phyloP scores from a whole-genome alignment of 371 early-diverging fungal species.

The Gilbertella persicaria region DNA sequence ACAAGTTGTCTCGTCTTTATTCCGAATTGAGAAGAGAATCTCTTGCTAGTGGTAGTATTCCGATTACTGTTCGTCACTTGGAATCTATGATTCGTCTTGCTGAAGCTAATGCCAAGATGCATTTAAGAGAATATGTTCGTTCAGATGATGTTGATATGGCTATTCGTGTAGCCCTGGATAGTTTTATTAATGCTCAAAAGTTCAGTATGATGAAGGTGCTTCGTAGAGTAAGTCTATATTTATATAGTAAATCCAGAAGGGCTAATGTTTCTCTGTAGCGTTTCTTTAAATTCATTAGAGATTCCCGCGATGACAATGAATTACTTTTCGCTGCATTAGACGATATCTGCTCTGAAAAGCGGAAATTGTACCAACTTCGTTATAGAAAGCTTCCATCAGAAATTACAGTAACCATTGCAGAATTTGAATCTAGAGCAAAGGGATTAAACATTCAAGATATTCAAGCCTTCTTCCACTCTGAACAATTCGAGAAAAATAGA shows the following conservation, averaged over 20 bases:
- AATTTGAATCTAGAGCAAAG: conserved; percentile 56
- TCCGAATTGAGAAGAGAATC: conserved; percentile 95
- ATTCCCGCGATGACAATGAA: conserved; percentile 80
- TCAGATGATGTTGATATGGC: conserved; percentile 96
- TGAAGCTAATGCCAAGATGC: conserved; percentile 98
- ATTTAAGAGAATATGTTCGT: conserved; percentile 92
- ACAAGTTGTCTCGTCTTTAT: conserved; percentile 87
- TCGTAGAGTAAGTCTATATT: conserved; percentile 50
- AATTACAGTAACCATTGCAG: conserved; percentile 62
- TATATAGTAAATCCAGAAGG: neutral
- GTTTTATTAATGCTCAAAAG: conserved; percentile 98
- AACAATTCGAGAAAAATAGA: conserved; percentile 40
- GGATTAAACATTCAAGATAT: conserved; percentile 66
- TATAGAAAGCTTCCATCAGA: conserved; percentile 57
- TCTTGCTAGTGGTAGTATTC: conserved; percentile 86
- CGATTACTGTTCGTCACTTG: conserved; percentile 98
- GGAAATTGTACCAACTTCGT: conserved; percentile 69
- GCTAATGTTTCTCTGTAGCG: conserved; percentile 39
- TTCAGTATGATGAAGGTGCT: conserved; percentile 87
- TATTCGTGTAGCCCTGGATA: conserved; percentile 90
- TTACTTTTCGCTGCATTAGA: conserved; percentile 75
- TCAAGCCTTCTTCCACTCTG: conserved; percentile 58
- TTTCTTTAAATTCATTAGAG: conserved; percentile 85
- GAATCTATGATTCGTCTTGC: conserved; percentile 98
- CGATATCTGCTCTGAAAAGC: conserved; percentile 74